These are phyloP conservation scores for Backusella liffmaniae DNA, from an alignment of 192 early-diverging fungal species.

Conservation along the genomic window DNA sequence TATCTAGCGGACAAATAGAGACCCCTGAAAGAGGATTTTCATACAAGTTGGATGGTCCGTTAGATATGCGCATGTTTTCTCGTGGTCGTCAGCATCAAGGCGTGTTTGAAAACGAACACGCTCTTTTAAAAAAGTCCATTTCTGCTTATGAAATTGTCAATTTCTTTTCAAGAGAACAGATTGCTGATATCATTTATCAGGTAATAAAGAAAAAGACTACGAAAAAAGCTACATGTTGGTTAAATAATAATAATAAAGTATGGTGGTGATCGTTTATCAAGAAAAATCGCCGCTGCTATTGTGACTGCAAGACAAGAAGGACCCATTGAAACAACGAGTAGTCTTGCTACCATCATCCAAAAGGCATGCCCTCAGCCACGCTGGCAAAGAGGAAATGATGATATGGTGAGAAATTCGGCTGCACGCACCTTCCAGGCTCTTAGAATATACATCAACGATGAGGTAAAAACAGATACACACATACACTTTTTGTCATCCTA, in stretches of 20 bases:
- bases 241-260: conserved; percentile 33
- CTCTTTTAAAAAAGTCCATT: conserved; percentile 37
- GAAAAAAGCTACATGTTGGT: neutral
- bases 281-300: conserved; percentile 63
- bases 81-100: conserved; percentile 18
- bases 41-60: conserved; percentile 59
- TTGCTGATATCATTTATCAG: conserved; percentile 62
- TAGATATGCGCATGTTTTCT: conserved; percentile 77
- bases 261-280: conserved; percentile 64
- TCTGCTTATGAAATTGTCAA: conserved; percentile 67
- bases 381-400: conserved; percentile 35
- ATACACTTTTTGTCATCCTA: too few species aligned
- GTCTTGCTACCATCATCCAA: conserved; percentile 54
- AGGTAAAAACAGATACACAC: conserved; percentile 27
- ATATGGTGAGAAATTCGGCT: conserved; percentile 53
- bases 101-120: conserved; percentile 15
- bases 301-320: conserved; percentile 44
- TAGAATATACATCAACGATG: conserved; percentile 73
- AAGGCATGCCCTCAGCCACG: conserved; percentile 46
- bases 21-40: conserved; percentile 68
- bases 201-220: conserved; percentile 11
- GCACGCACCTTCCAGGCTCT: conserved; percentile 59
- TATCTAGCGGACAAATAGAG: conserved; percentile 68
- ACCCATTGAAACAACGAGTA: conserved; percentile 54
- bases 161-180: conserved; percentile 54